Conservation (phyloP, 1,139 yeast species). For the Scheffersomyces parashehatae region DNA sequence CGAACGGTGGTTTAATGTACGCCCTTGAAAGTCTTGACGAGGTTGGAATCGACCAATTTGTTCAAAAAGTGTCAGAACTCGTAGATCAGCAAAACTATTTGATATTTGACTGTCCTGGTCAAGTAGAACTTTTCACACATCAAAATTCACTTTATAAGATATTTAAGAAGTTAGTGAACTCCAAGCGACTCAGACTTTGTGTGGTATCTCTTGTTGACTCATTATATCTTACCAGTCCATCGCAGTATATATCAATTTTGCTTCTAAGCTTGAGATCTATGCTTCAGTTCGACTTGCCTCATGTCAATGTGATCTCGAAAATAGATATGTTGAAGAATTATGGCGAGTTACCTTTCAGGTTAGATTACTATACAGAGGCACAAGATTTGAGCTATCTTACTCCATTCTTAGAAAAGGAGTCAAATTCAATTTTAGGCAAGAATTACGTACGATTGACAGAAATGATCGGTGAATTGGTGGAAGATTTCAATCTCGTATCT, state of each 20-base stretch:
- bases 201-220: conserved; percentile 89
- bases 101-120: conserved; percentile 81
- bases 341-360: conserved; percentile 59
- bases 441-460: conserved; percentile 71
- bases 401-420: conserved; percentile 73
- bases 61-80: conserved; percentile 57
- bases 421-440: conserved; percentile 58
- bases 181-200: conserved; percentile 69
- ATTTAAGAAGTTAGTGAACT: conserved; percentile 38
- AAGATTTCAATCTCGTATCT: conserved; percentile 83
- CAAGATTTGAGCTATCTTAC: conserved; percentile 73
- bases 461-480: conserved; percentile 78
- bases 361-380: conserved; percentile 90
- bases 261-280: conserved; percentile 74
- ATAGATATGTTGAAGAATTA: conserved; percentile 78
- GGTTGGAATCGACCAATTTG: conserved; percentile 53
- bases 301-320: conserved; percentile 65
- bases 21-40: conserved; percentile 70
- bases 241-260: conserved; percentile 85
- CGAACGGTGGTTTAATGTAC: conserved; percentile 92
- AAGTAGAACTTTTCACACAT: conserved; percentile 50
- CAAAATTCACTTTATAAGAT: conserved; percentile 41
- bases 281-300: conserved; percentile 49
- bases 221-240: conserved; percentile 80
- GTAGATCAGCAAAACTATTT: conserved; percentile 65